Evolutionary conservation across 192 early-diverging fungal genomes (phyloP).

Genomic region (Backusella macrospora): DNA sequence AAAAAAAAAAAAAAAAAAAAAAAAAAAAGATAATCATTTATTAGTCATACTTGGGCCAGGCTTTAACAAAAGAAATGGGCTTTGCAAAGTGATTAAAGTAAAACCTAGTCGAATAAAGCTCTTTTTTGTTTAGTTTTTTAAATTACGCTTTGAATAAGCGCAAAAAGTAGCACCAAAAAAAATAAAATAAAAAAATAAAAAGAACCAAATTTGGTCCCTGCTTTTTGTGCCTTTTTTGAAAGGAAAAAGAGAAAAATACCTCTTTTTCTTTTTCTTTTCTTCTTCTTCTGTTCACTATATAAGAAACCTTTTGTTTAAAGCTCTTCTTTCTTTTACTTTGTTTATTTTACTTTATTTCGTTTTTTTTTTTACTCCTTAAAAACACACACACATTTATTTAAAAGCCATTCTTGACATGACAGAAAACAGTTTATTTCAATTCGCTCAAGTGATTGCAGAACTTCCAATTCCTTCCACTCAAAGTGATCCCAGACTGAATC

Average conservation of each 20-base stretch:
- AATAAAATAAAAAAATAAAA: too few species aligned
- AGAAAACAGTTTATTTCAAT: conserved; percentile 38
- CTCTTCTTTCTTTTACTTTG: conserved; percentile 10
- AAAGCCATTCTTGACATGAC: conserved; percentile 10
- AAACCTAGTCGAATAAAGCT: background rate
- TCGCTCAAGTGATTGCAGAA: conserved; percentile 33
- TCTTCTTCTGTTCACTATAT: background rate
- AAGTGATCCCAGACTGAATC: background rate
- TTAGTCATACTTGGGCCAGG: too few species aligned
- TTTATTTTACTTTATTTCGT: conserved; percentile 7
- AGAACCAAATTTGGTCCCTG: background rate
- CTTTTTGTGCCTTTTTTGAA: background rate
- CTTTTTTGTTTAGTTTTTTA: background rate
- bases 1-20: too few species aligned
- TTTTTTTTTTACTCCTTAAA: background rate
- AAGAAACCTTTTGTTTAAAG: background rate
- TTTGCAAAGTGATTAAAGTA: background rate
- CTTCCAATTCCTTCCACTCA: background rate
- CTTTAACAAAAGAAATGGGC: background rate
- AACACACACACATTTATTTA: background rate
- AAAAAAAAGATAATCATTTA: too few species aligned
- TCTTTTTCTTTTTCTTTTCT: background rate
- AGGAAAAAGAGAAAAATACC: background rate
- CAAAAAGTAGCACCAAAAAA: conserved; percentile 1
- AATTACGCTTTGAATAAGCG: background rate